Evolutionary conservation across 2,329 filamentous ascomycete species (phyloP), one percentile per base, ranked within the genome.

Genomic region (Aureobasidium sp.): DNA sequence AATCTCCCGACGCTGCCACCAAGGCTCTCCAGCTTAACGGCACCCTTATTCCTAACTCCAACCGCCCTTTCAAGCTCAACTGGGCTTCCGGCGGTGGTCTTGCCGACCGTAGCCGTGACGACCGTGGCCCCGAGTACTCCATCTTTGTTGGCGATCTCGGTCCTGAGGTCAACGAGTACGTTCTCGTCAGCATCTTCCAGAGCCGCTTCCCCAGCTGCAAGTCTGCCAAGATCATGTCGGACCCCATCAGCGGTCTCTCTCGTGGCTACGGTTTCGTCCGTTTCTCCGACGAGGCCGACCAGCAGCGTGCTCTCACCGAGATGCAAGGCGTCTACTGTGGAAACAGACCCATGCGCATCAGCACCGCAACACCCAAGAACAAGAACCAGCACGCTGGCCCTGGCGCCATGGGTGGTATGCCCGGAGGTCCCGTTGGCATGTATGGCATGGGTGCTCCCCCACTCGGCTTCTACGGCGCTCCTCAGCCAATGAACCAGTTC

Each of bases 291-390:
- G 91, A 97, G 76, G 81, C 84, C 61, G 93, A 98, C 66, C 91
- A 97, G 76, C 91, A 98, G 76, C 88, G 90, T 58, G 91, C 93
- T 59, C 79, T 98, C 19, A 86, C 85, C 49, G 93, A 98, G 76
- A 98, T 98, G 93, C 93, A 98, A 75, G 93, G 93, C 62, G 93
- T 97, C 30, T 98, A 97, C 78, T 97, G 93, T 68, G 93, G 93
- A 60, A 98, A 97, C 75, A 83, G 93, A 59, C 93, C 93, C 51
- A 98, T 98, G 93, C 86, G 93, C 66, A 97, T 98, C 68, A 95
- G 88, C 48, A 96, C 93, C 57, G 93, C 93, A 8, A 97, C 93
- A 21, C 93, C 93, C 54, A 98, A 97, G 85, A 96, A 96, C 77
- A 81, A 81, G 72, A 76, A 75, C 64, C 76, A 74, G 57, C 74